Base-by-base conservation (phyloP, 2,329 filamentous ascomycete species). In the Lizonia empirigonia region DNA sequence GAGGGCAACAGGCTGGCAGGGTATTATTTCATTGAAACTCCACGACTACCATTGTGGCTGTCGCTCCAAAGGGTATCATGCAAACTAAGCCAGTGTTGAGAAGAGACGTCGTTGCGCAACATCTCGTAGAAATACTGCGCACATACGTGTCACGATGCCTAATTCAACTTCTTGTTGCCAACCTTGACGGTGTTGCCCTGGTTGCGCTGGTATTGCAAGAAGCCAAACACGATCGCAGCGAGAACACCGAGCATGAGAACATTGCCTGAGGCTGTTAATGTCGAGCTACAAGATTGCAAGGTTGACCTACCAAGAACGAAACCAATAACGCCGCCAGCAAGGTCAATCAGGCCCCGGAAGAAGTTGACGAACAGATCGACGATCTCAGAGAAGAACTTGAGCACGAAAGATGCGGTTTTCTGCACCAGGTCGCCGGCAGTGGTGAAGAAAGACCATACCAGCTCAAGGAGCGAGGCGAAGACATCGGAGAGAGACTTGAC, bases 131-230 rank as follows among this genome's bases (percentile, higher is more conserved):
- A 19, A 27, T 9, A 6, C 12, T 6, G 19, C 26, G 7, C 33
- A 8, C 10, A 5, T 3, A 3, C 26, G 6, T 9, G n/a, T 2
- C n/a, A 3, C n/a, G 22, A 15, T 6, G 19, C 3, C 51, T 66
- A 73, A 51, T 72, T 73, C 35, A 72, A 41, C 59, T 73, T 73
- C 63, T 72, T 73, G 54, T 71, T 64, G 27, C 69, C 70, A 23
- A 72, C 64, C 37, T 64, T 58, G 32, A 73, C 69, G 16, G 66
- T 61, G 18, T 62, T 65, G 20, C 70, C 70, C 58, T 72, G 70
- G 44, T 57, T 68, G 44, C 67, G 65, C 60, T 72, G 69, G 53
- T 71, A 72, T 54, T 69, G 64, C 36, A 73, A 51, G 59, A 70
- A 73, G n/a, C 62, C 70, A 41, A 73, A 65, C 35, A 67, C 58